A percentile compares a stretch with the other conserved stretches of the same genome.
These are phyloP conservation scores for Blastobotrys petasosporus DNA, from an alignment of 1,139 yeast genomes.

Conservation along the genomic window DNA sequence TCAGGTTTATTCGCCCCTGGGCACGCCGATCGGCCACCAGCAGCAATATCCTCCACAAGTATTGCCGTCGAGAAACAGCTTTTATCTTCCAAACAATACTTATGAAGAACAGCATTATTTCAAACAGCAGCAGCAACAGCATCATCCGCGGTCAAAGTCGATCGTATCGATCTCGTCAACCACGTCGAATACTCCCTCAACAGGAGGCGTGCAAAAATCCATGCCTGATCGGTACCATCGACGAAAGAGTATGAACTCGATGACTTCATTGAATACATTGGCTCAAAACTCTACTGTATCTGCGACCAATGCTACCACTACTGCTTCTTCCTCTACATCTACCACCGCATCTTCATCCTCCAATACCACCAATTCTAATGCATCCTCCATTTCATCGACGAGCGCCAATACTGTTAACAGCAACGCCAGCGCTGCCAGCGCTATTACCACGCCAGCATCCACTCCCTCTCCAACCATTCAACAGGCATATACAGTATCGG, in stretches of 20 bases:
- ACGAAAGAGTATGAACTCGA: constrained; percentile 18
- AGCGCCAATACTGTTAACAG: constrained; percentile 1
- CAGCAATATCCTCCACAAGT: too few species aligned
- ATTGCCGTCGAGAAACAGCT: too few species aligned
- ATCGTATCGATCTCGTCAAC: constrained; percentile 1
- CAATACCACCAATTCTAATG: constrained; percentile 11
- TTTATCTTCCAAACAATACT: too few species aligned
- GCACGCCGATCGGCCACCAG: too few species aligned
- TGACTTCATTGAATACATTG: constrained; percentile 10
- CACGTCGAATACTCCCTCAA: background rate
- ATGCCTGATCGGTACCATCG: constrained; percentile 31
- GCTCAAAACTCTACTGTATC: constrained; percentile 13
- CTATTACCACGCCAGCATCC: constrained; percentile 13
- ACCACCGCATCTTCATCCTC: constrained; percentile 14
- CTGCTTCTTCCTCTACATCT: constrained; percentile 14
- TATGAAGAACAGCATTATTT: too few species aligned
- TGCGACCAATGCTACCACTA: constrained; percentile 10
- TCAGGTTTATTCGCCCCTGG: too few species aligned
- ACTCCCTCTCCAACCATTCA: constrained; percentile 6
- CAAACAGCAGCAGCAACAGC: constrained; percentile 3
- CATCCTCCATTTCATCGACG: constrained; percentile 10
- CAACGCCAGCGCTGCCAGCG: constrained; percentile 13
- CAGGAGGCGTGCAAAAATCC: constrained; percentile 3
- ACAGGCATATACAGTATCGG: too few species aligned
- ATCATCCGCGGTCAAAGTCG: constrained; percentile 6